Evolutionary conservation across 2,329 filamentous ascomycete species (phyloP).

Genomic region (Diaporthe longicolla): DNA sequence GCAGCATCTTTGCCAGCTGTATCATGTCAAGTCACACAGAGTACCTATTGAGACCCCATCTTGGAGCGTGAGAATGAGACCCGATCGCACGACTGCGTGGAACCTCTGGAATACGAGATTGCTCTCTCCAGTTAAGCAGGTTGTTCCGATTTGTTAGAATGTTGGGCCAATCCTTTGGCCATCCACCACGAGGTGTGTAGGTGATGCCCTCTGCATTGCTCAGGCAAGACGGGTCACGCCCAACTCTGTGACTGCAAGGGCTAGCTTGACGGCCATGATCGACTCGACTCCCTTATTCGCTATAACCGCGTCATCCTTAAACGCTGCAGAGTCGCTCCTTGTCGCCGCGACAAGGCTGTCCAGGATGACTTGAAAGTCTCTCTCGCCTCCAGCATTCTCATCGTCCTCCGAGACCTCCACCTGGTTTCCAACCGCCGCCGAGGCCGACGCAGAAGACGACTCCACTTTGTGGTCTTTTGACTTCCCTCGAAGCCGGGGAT

Average conservation of each 20-base stretch:
- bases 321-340: slow-evolving; percentile 43
- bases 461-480: neutral
- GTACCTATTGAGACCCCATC: too few relatives aligned
- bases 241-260: slow-evolving; percentile 45
- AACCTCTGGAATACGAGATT: neutral
- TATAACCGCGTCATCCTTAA: slow-evolving; percentile 44
- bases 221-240: slow-evolving; percentile 32
- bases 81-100: neutral
- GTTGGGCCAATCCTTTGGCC: too few relatives aligned
- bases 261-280: slow-evolving; percentile 48
- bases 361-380: slow-evolving; percentile 38
- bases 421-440: neutral
- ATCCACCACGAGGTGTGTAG: neutral
- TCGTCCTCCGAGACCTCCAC: neutral
- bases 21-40: too few relatives aligned
- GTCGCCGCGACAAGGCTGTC: slow-evolving; percentile 46
- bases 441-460: slow-evolving; percentile 3
- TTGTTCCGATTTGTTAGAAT: neutral
- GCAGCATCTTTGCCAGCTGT: too few relatives aligned
- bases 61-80: too few relatives aligned
- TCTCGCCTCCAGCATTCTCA: slow-evolving; percentile 2
- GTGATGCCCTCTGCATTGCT: too few relatives aligned
- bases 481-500: neutral
- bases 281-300: slow-evolving; percentile 48
- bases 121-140: neutral